These are phyloP conservation scores for Cryptococcus hybrid DNA, from an alignment of 1,284 basidiomycete species.

Conservation along the genomic window DNA sequence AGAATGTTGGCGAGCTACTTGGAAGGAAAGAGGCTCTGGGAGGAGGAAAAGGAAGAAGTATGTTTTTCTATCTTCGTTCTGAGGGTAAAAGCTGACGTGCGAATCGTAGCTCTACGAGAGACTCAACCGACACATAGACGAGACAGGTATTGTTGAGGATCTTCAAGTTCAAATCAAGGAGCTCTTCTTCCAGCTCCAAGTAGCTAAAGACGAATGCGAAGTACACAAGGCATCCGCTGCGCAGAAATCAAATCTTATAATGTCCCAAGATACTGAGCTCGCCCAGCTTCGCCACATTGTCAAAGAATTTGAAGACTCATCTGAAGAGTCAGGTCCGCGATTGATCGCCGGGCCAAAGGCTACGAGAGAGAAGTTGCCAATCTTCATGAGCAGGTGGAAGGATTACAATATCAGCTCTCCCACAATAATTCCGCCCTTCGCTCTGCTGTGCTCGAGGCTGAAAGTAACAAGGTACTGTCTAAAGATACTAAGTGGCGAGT, in stretches of 20 bases:
- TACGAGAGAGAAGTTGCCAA: conserved; percentile 10
- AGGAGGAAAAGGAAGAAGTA: conserved; percentile 19
- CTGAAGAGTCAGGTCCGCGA: conserved; percentile 1
- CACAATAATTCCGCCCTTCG: conserved; percentile 10
- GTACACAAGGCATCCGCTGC: too few species aligned
- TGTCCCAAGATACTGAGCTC: conserved; percentile 18
- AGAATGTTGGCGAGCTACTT: conserved; percentile 10
- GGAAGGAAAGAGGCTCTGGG: conserved; percentile 16
- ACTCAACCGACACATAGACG: background rate
- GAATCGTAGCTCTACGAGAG: conserved; percentile 6
- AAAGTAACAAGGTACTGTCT: conserved; percentile 16
- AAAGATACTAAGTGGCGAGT: conserved; percentile 21
- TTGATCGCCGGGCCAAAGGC: conserved; percentile 14
- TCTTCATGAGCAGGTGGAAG: conserved; percentile 16
- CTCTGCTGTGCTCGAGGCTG: conserved; percentile 16
- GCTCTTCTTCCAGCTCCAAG: background rate
- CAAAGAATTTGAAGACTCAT: conserved; percentile 15
- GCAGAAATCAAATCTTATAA: background rate
- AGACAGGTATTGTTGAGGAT: too few species aligned
- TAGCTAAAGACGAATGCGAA: too few species aligned
- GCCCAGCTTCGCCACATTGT: conserved; percentile 9
- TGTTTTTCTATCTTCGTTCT: background rate
- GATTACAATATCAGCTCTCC: conserved; percentile 14
- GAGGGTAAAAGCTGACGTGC: background rate
- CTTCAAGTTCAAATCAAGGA: background rate